Evolutionary conservation across 2,329 filamentous ascomycete genomes (phyloP).

Genomic region (Scorias spongiosa): DNA sequence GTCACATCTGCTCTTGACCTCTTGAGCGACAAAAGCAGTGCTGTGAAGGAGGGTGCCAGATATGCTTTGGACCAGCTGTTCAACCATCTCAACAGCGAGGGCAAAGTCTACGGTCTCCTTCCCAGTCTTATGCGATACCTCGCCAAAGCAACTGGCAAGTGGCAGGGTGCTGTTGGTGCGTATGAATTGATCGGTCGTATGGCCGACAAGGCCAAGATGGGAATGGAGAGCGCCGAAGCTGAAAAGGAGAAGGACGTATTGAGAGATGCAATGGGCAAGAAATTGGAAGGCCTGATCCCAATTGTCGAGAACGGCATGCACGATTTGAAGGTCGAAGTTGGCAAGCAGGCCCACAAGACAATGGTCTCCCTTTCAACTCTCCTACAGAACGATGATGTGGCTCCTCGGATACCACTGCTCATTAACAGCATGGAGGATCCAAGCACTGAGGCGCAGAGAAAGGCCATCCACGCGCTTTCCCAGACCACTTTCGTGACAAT

Average conservation of each 20-base stretch:
- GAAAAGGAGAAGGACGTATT: constrained; percentile 79
- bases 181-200: constrained; percentile 76
- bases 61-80: constrained; percentile 90
- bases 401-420: constrained; percentile 76
- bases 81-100: constrained; percentile 61
- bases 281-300: constrained; percentile 75
- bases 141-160: constrained; percentile 74
- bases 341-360: constrained; percentile 77
- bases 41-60: constrained; percentile 81
- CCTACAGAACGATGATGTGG: constrained; percentile 92
- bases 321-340: constrained; percentile 76
- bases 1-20: constrained; percentile 64
- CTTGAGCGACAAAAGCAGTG: constrained; percentile 74
- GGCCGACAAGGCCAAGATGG: constrained; percentile 86
- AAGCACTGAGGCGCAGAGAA: constrained; percentile 73
- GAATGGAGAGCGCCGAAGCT: constrained; percentile 68
- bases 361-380: constrained; percentile 85
- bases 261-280: constrained; percentile 77
- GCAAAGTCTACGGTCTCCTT: constrained; percentile 67
- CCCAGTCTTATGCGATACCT: constrained; percentile 64
- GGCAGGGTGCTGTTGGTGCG: constrained; percentile 88
- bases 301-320: constrained; percentile 89
- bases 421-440: constrained; percentile 94
- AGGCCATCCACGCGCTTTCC: constrained; percentile 90
- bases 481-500: constrained; percentile 97